Evolutionary conservation across 371 early-diverging fungal genomes (phyloP), one percentile per base, ranked within the genome.

Genomic region (Haplosporangium sp.): DNA sequence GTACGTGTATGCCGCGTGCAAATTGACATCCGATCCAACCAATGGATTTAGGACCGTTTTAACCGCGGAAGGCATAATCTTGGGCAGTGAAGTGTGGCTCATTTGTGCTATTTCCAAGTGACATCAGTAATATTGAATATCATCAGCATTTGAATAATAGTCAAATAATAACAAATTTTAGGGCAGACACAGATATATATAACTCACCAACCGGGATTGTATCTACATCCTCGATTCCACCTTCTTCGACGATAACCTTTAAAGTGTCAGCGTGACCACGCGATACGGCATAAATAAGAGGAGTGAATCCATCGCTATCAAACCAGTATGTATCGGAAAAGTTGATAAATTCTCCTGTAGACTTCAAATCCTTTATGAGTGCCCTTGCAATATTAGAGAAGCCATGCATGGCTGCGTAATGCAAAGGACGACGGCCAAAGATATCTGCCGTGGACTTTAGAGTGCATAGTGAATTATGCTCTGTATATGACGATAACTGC

Each of bases 241-340:
- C 90, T n/a, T 86, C 76, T 34, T 91, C 88, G 52, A 93, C 81
- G 48, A 92, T 62, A 3, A 84, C 84, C 44, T 84, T 76, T 13
- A 91, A 76, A 10, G 89, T 88, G 4, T 84, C 84, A 6, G 87
- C 84, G 37, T 90, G 87, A 5, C 92, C 92, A 57, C 87, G 86
- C 8, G 90, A 71, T 8, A 92, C 90, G 20, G 92, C 91, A 67
- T 91, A 89, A 60, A 94, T 91, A 2, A 94, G 63, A 1, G 94
- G 93, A 0, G 89, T 90, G 69, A 88, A 88, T 2, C 92, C 94
- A 71, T 93, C 93, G 13, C 88, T 84, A 56, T 93, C 91, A 40
- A 87, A 86, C 92, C 91, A 90, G 4, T 67, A 65, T 7, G 77
- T 82, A 66, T 81, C 84, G 0, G 86, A 74, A 76, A 90, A 88